Evolutionary conservation across 139 green algal genomes (phyloP).

Genomic region (Coelastrella sp.): DNA sequence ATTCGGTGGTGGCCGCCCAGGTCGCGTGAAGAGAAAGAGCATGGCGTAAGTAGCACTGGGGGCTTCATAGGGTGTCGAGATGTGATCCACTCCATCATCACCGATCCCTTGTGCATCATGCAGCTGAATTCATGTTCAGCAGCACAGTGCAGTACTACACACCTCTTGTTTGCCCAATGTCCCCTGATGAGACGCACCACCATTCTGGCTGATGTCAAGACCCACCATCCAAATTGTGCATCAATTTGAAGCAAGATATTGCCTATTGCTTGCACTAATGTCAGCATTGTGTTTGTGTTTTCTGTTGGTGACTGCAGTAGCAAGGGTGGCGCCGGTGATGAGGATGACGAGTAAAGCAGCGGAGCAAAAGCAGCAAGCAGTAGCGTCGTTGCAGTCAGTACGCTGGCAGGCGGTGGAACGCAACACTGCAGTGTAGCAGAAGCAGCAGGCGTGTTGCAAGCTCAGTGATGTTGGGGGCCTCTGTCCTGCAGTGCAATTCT

Average conservation of each 20-base stretch:
- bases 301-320: too few relatives aligned
- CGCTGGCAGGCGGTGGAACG: background rate
- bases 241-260: background rate
- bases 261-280: background rate
- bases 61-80: background rate
- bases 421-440: slow-evolving; percentile 1
- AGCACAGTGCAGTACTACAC: too few relatives aligned
- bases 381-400: background rate
- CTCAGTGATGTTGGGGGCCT: too few relatives aligned
- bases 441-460: background rate
- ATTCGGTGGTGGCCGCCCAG: slow-evolving; percentile 97
- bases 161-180: too few relatives aligned
- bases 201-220: too few relatives aligned
- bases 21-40: slow-evolving; percentile 91
- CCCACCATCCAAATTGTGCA: too few relatives aligned
- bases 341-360: slow-evolving; percentile 48
- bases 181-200: too few relatives aligned
- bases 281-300: too few relatives aligned
- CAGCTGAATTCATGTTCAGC: too few relatives aligned
- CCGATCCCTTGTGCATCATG: background rate
- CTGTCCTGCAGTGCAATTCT: too few relatives aligned
- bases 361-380: slow-evolving; percentile 13
- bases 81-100: too few relatives aligned
- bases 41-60: slow-evolving; percentile 48
- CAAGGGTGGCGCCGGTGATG: slow-evolving; percentile 47